Conservation (phyloP, 75 land plant species). For the Selaginella tamariscina region DNA sequence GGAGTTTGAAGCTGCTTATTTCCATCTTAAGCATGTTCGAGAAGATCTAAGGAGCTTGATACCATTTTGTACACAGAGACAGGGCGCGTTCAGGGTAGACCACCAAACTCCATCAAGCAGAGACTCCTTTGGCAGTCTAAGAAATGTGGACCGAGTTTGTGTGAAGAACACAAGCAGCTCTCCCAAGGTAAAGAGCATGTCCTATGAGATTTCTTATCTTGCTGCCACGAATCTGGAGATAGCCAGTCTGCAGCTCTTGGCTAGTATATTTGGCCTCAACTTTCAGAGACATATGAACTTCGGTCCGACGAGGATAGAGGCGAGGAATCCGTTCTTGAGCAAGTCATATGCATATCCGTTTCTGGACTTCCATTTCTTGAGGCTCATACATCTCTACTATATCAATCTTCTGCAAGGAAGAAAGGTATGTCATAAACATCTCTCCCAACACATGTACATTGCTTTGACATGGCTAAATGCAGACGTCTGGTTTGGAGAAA, state of each 20-base stretch:
- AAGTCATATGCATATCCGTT: constrained; percentile 21
- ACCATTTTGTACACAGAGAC: background rate
- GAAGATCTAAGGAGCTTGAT: background rate
- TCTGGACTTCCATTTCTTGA: constrained; percentile 17
- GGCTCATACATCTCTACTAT: constrained; percentile 17
- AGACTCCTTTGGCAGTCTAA: background rate
- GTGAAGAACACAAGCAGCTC: background rate
- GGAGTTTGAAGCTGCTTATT: background rate
- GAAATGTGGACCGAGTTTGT: background rate
- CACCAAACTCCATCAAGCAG: background rate
- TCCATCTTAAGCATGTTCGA: background rate
- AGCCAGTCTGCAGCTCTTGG: constrained; percentile 19
- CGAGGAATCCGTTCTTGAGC: constrained; percentile 18
- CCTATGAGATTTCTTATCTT: background rate
- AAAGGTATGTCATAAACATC: background rate
- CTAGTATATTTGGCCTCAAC: constrained; percentile 22
- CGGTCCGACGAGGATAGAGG: background rate
- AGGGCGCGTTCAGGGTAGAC: background rate
- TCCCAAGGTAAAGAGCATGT: background rate
- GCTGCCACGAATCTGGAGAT: constrained; percentile 11
- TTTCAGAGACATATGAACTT: background rate
- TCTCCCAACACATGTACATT: too few relatives aligned
- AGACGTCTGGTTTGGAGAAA: too few relatives aligned
- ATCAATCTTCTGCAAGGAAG: background rate
- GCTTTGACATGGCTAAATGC: too few relatives aligned